Evolutionary conservation across 2,329 filamentous ascomycete species (phyloP).

Genomic region (Hymenoscyphus fraxineus): DNA sequence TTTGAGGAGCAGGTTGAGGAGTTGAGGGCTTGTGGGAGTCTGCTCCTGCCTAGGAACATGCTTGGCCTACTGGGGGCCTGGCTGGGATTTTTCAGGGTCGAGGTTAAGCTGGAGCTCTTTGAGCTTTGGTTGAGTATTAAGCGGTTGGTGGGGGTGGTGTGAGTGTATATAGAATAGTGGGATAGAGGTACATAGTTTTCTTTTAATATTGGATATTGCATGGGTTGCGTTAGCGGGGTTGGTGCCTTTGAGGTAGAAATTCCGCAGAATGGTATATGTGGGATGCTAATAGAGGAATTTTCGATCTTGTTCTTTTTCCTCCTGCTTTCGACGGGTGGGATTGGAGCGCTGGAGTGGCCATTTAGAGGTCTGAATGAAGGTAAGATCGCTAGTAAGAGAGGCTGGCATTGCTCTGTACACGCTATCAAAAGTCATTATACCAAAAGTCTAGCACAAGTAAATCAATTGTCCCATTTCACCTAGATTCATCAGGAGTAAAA

Average conservation of each 20-base stretch:
- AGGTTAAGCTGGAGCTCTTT: conserved; percentile 60
- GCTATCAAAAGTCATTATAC: no score
- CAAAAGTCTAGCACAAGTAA: no score
- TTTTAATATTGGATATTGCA: background rate
- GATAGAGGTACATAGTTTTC: background rate
- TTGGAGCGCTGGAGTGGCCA: background rate
- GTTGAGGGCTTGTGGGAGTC: conserved; percentile 49
- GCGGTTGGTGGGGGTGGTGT: conserved; percentile 39
- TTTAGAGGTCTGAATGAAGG: no score
- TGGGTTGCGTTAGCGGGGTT: background rate
- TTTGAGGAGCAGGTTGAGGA: conserved; percentile 61
- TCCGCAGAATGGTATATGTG: background rate
- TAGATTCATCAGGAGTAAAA: no score
- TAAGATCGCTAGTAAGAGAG: no score
- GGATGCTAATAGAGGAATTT: background rate
- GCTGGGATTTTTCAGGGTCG: conserved; percentile 55
- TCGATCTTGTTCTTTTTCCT: background rate
- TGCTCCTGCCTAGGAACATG: conserved; percentile 57
- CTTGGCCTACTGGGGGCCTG: conserved; percentile 53
- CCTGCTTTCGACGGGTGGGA: background rate
- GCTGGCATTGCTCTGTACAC: no score
- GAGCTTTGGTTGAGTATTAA: conserved; percentile 58
- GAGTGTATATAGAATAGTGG: background rate
- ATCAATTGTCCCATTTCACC: no score
- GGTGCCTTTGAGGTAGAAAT: background rate